Conservation (phyloP, 2,329 filamentous ascomycete species). For the Drechslerella coelobrocha region DNA sequence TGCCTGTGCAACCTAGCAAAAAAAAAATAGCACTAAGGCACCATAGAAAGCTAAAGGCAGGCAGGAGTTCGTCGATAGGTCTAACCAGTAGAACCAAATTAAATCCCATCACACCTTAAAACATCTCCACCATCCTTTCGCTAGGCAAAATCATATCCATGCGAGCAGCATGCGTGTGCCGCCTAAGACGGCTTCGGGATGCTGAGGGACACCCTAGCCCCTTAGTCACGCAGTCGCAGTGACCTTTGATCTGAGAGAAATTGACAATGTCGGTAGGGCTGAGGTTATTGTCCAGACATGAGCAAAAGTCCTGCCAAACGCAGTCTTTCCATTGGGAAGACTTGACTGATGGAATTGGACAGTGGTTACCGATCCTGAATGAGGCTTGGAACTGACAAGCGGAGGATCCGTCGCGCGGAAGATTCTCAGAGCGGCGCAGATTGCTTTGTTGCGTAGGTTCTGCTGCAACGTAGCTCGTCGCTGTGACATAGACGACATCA, state of each 20-base stretch:
- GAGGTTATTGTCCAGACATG: constrained; percentile 35
- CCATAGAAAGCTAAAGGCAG: background rate
- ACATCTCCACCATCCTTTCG: constrained; percentile 1
- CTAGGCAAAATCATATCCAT: constrained; percentile 32
- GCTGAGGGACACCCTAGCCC: constrained; percentile 17
- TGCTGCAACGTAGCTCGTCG: constrained; percentile 10
- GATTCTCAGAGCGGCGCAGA: background rate
- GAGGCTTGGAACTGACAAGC: constrained; percentile 20
- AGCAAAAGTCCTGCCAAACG: constrained; percentile 43
- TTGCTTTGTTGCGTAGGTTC: background rate
- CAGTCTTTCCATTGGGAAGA: constrained; percentile 36
- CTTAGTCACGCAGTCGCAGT: constrained; percentile 43
- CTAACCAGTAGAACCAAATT: constrained; percentile 1
- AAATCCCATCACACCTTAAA: background rate
- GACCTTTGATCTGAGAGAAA: constrained; percentile 39
- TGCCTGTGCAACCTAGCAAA: background rate
- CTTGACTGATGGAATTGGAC: constrained; percentile 19
- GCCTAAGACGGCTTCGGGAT: constrained; percentile 11
- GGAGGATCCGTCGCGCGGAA: constrained; percentile 11
- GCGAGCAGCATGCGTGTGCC: constrained; percentile 1
- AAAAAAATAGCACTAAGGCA: background rate
- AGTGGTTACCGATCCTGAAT: constrained; percentile 22
- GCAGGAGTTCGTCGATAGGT: background rate
- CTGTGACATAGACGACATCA: constrained; percentile 22
- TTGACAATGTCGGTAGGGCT: constrained; percentile 33